Conservation (phyloP, 768 basidiomycete genomes). For the Leccinum subtestaceum region DNA sequence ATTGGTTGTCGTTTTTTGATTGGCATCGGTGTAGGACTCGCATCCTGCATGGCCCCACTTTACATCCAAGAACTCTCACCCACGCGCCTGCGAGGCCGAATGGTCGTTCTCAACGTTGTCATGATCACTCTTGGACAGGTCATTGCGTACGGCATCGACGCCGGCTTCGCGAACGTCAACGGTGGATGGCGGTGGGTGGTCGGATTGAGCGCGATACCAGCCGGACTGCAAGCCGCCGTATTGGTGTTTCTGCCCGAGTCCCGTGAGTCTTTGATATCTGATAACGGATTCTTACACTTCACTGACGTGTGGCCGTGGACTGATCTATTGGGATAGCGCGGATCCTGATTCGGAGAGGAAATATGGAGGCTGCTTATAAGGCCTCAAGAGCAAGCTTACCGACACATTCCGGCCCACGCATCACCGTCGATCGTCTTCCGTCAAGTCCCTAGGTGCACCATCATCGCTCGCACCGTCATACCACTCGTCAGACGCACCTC, state of each 20-base stretch:
- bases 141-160: conserved; percentile 71
- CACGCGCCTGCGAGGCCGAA: conserved; percentile 66
- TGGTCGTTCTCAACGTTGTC: conserved; percentile 80
- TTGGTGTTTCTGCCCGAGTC: conserved; percentile 74
- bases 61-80: conserved; percentile 85
- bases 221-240: conserved; percentile 57
- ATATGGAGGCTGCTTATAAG: conserved; percentile 47
- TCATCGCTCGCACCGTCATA: conserved; percentile 25
- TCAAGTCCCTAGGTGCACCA: conserved; percentile 33
- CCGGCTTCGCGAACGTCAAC: conserved; percentile 55
- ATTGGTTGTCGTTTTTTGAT: conserved; percentile 73
- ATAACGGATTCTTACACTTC: neutral
- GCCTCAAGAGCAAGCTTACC: conserved; percentile 33
- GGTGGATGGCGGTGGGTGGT: conserved; percentile 86
- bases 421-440: conserved; percentile 34
- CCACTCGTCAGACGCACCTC: conserved; percentile 20
- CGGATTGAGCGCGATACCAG: conserved; percentile 69
- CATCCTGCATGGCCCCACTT: conserved; percentile 74
- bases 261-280: conserved; percentile 44
- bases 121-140: conserved; percentile 82
- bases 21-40: conserved; percentile 71
- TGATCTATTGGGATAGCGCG: conserved; percentile 39
- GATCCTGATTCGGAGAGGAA: conserved; percentile 59
- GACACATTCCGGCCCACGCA: conserved; percentile 32
- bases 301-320: neutral